Evolutionary conservation across 352 stramenopile genomes (phyloP).

Genomic region (Nothophytophthora sp.): DNA sequence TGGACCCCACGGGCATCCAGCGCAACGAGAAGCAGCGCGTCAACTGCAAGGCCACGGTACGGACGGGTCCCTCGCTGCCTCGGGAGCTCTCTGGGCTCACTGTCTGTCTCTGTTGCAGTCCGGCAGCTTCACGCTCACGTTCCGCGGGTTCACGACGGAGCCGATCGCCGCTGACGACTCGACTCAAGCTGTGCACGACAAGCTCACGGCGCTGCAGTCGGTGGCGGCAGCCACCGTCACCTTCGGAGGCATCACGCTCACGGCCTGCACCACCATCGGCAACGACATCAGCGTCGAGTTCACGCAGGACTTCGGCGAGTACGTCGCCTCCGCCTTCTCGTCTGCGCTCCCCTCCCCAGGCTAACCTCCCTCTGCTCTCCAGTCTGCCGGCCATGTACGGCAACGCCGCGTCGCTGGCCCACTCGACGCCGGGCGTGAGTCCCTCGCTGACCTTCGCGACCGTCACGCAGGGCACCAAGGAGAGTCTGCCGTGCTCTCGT

Average conservation of each 20-base stretch:
- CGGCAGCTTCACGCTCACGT: slow-evolving; percentile 86
- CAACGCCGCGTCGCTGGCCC: slow-evolving; percentile 44
- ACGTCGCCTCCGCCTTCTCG: slow-evolving; percentile 11
- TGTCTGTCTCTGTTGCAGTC: no score
- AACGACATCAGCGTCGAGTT: slow-evolving; percentile 81
- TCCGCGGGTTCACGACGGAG: slow-evolving; percentile 72
- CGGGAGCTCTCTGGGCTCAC: no score
- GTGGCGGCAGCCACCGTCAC: slow-evolving; percentile 69
- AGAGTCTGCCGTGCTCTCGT: slow-evolving; percentile 85
- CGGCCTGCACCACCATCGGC: slow-evolving; percentile 67
- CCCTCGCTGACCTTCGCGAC: slow-evolving; percentile 53
- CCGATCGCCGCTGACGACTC: slow-evolving; percentile 61
- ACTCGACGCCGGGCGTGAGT: slow-evolving; percentile 46
- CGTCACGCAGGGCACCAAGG: slow-evolving; percentile 86
- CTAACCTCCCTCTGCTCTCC: neutral
- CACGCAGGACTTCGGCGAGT: slow-evolving; percentile 79
- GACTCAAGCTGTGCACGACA: slow-evolving; percentile 42
- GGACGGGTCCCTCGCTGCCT: neutral
- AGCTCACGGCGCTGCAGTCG: slow-evolving; percentile 62
- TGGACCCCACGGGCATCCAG: slow-evolving; percentile 65
- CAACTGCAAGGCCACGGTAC: slow-evolving; percentile 71
- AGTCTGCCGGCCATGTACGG: slow-evolving; percentile 66
- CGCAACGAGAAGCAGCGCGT: slow-evolving; percentile 71
- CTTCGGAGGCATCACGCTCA: slow-evolving; percentile 66
- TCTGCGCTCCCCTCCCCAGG: no score